Evolutionary conservation across 495 filamentous ascomycete species (phyloP).

Genomic region (Tuber brumale): DNA sequence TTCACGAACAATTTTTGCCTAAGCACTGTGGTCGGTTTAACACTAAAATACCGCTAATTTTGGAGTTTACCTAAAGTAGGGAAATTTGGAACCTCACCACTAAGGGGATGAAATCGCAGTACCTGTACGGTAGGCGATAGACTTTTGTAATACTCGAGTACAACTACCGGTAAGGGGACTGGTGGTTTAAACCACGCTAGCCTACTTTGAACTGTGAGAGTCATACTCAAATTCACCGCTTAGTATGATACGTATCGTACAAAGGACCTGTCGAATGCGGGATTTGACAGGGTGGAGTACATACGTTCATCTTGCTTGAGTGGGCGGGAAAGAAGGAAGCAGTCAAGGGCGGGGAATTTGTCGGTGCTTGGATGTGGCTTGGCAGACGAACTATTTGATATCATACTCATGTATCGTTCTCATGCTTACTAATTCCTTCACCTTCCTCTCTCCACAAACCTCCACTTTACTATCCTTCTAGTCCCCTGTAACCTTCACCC

Average conservation of each 20-base stretch:
- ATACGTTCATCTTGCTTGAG: not conserved
- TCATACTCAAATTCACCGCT: too few species aligned
- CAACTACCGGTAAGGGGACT: too few species aligned
- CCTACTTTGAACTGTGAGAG: not conserved
- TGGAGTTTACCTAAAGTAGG: not conserved
- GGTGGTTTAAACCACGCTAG: not conserved
- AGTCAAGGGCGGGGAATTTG: not conserved
- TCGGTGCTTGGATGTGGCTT: not conserved
- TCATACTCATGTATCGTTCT: not conserved
- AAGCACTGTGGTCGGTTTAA: too few species aligned
- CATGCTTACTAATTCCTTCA: not conserved
- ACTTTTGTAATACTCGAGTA: too few species aligned
- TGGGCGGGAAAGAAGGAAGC: not conserved
- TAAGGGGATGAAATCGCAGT: too few species aligned
- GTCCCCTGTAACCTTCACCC: not conserved
- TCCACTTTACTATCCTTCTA: not conserved
- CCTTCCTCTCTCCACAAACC: not conserved
- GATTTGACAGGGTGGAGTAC: not conserved
- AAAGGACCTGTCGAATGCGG: not conserved
- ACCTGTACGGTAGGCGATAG: too few species aligned
- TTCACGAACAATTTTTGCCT: too few species aligned
- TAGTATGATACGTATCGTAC: too few species aligned
- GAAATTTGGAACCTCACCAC: not conserved
- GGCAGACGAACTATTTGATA: not conserved
- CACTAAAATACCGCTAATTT: not conserved